Base-by-base conservation (phyloP, 2,329 filamentous ascomycete species). In the Colletotrichum musicola region DNA sequence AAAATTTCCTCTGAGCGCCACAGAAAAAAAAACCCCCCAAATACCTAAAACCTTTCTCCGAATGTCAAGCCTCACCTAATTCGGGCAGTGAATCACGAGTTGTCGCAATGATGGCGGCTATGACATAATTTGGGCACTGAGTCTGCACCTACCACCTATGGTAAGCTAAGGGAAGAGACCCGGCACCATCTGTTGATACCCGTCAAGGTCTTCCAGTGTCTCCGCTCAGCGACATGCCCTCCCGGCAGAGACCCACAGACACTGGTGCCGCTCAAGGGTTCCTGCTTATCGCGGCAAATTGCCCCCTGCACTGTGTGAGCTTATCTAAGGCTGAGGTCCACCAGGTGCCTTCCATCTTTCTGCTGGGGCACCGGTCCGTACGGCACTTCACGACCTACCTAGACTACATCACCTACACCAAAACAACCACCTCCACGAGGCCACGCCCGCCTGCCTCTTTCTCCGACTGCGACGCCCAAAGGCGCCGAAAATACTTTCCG, bases 301-400 rank as follows among this genome's bases (percentile, higher is more conserved):
- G 49, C 56, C 62, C 46, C 50, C 56, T 51, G 62, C 66, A 56
- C 56, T 60, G 62, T 69, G 62, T 53, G 25, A 55, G 66, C 66
- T 69, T 69, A 69, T 69, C 66, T 56, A 66, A 61, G 49, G 62
- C 62, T 13, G 38, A 42, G 30, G 40, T 55, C 30, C 22, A 64
- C 16, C 14, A 46, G 44, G 50, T 44, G 35, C 59, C 63, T 47
- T 27, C 57, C 42, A 16, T 35, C 30, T 10, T 10, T 53, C 50
- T 35, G 51, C 10, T 30, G 53, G 40, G 53, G 44, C 56, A 35
- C 30, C 30, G 30, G 30, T 35, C 20, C 60, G 54, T 51, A 18
- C 35, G 25, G 18, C 22, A 35, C 30, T 50, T 38, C 22, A 20
- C 40, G 55, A 35, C 49, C 22, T 25, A 25, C 22, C 56, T 59